phyloP scores from a whole-genome alignment of 2,329 filamentous ascomycete species.

The Cladosporium sp. region DNA sequence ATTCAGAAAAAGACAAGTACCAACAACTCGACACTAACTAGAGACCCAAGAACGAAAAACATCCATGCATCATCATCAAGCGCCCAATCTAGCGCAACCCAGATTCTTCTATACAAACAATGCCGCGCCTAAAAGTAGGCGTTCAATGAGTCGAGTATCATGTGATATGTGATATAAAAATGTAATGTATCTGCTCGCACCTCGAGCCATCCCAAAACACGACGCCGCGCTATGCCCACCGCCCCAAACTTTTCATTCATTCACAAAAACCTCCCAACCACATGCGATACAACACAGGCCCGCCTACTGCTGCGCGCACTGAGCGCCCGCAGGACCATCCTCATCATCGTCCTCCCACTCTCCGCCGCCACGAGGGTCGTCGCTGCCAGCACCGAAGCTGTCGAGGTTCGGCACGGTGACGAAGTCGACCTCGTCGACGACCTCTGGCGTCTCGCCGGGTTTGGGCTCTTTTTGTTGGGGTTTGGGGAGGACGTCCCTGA shows the following conservation, averaged over 20 bases:
- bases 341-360: slow-evolving; percentile 72
- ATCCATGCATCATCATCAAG: too few relatives aligned
- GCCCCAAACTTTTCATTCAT: too few relatives aligned
- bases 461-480: slow-evolving; percentile 37
- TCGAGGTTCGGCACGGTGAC: slow-evolving; percentile 80
- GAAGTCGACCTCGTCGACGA: slow-evolving; percentile 82
- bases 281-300: neutral
- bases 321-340: slow-evolving; percentile 54
- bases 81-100: too few relatives aligned
- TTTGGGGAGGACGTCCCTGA: slow-evolving; percentile 70
- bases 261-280: neutral
- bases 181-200: neutral
- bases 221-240: slow-evolving; percentile 6
- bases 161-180: too few relatives aligned
- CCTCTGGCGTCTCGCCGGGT: slow-evolving; percentile 55
- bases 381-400: slow-evolving; percentile 70
- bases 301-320: slow-evolving; percentile 67
- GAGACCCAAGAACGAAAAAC: too few relatives aligned
- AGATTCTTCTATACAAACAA: too few relatives aligned
- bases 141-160: too few relatives aligned
- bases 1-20: too few relatives aligned
- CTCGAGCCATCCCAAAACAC: neutral
- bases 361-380: slow-evolving; percentile 60
- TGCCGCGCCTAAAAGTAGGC: too few relatives aligned
- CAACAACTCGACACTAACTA: too few relatives aligned